phyloP scores from a whole-genome alignment of 306 rosid species.

The Vigna unguiculata region DNA sequence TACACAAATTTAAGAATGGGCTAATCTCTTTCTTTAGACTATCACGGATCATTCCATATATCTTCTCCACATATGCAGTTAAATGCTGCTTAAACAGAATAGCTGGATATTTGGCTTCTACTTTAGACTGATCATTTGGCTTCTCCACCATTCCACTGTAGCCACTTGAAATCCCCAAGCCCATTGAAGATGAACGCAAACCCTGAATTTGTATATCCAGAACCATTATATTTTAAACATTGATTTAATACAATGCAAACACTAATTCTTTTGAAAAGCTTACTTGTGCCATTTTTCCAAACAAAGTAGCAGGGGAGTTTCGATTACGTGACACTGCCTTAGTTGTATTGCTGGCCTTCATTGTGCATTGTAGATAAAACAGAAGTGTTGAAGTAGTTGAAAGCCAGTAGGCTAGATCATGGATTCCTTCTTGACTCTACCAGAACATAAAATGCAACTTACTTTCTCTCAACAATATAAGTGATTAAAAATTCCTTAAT shows the following conservation, averaged over 20 bases:
- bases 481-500: slow-evolving; percentile 1
- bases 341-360: slow-evolving; percentile 77
- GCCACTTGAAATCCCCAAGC: slow-evolving; percentile 82
- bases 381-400: slow-evolving; percentile 84
- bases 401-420: slow-evolving; percentile 86
- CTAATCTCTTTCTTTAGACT: slow-evolving; percentile 85
- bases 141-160: slow-evolving; percentile 85
- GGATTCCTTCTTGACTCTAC: slow-evolving; percentile 69
- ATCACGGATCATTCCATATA: slow-evolving; percentile 84
- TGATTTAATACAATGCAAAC: slow-evolving; percentile 8
- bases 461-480: slow-evolving; percentile 27
- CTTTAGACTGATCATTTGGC: slow-evolving; percentile 72
- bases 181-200: slow-evolving; percentile 73
- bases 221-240: slow-evolving; percentile 25
- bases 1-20: slow-evolving; percentile 81
- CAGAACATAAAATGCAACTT: slow-evolving; percentile 38
- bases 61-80: slow-evolving; percentile 80
- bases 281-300: slow-evolving; percentile 91
- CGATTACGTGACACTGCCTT: slow-evolving; percentile 66
- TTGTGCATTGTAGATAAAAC: slow-evolving; percentile 80
- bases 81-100: slow-evolving; percentile 82
- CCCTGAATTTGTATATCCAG: slow-evolving; percentile 60
- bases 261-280: slow-evolving; percentile 46
- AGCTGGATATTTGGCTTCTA: slow-evolving; percentile 92
- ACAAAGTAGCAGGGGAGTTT: slow-evolving; percentile 75